Evolutionary conservation across 1,284 basidiomycete genomes (phyloP).

Genomic region (Cystobasidium pallidum): DNA sequence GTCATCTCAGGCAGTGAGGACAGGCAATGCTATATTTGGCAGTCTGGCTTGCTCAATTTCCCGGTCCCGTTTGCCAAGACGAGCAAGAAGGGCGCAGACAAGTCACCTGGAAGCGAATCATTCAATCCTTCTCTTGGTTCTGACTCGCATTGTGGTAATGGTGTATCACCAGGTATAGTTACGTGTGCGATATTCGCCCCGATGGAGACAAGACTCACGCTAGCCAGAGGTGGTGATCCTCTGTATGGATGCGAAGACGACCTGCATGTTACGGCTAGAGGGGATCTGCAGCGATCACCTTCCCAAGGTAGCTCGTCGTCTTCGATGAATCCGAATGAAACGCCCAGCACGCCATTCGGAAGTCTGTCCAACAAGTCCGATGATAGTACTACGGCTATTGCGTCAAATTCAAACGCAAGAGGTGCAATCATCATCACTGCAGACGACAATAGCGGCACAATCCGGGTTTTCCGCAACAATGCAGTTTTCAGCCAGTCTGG

Average conservation of each 20-base stretch:
- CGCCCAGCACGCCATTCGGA: slow-evolving; percentile 4
- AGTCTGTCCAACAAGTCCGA: slow-evolving; percentile 18
- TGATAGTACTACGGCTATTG: slow-evolving; percentile 7
- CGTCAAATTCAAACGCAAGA: slow-evolving; percentile 9
- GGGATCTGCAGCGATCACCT: background rate
- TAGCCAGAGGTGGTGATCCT: slow-evolving; percentile 44
- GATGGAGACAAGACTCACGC: slow-evolving; percentile 37
- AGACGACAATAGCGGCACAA: slow-evolving; percentile 49
- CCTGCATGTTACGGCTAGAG: too few relatives aligned
- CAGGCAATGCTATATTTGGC: slow-evolving; percentile 51
- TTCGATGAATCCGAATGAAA: slow-evolving; percentile 9
- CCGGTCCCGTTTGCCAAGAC: slow-evolving; percentile 19
- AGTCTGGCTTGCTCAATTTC: slow-evolving; percentile 33
- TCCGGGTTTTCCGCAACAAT: slow-evolving; percentile 50
- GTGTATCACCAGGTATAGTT: slow-evolving; percentile 45
- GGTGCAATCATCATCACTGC: slow-evolving; percentile 49
- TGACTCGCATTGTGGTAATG: slow-evolving; percentile 1
- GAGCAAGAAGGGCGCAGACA: slow-evolving; percentile 22
- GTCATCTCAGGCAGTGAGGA: slow-evolving; percentile 56
- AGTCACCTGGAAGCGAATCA: background rate
- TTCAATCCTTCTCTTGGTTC: background rate
- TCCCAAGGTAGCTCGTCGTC: slow-evolving; percentile 20
- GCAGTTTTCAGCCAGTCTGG: background rate
- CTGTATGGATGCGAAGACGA: slow-evolving; percentile 7
- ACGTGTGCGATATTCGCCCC: slow-evolving; percentile 52